These are phyloP conservation scores for Tephrocybe sp. DNA, from an alignment of 768 basidiomycete species.

Conservation along the genomic window DNA sequence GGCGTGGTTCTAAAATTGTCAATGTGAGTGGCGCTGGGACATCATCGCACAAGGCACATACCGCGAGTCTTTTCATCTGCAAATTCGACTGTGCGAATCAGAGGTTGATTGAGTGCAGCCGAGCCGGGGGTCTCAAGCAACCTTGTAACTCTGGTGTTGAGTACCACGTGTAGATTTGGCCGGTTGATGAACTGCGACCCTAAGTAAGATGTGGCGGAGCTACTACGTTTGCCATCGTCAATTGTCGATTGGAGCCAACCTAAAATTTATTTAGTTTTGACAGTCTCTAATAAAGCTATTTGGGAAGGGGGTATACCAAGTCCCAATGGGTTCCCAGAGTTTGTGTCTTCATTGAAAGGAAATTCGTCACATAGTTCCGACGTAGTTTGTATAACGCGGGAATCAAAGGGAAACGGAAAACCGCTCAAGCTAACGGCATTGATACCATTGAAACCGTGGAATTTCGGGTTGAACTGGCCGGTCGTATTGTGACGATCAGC, in stretches of 20 bases:
- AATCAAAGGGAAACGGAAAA: conserved; percentile 25
- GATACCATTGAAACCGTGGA: conserved; percentile 29
- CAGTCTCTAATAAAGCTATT: neutral
- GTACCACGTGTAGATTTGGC: conserved; percentile 26
- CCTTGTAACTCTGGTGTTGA: conserved; percentile 24
- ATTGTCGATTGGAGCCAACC: conserved; percentile 18
- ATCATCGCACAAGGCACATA: neutral
- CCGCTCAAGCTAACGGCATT: conserved; percentile 27
- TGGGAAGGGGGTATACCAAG: conserved; percentile 29
- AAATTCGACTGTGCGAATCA: conserved; percentile 4
- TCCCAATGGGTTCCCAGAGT: conserved; percentile 41
- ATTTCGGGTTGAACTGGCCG: conserved; percentile 30
- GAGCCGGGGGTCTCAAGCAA: conserved; percentile 13
- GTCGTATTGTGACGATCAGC: conserved; percentile 28
- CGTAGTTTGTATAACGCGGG: conserved; percentile 31
- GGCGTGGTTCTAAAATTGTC: neutral
- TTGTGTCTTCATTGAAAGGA: conserved; percentile 40
- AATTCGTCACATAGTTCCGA: conserved; percentile 35
- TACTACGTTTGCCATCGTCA: conserved; percentile 16
- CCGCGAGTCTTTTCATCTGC: neutral
- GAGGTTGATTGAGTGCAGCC: neutral
- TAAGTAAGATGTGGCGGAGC: conserved; percentile 20
- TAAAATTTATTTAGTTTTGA: neutral
- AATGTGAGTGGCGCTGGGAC: neutral
- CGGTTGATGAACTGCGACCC: conserved; percentile 20